phyloP scores from a whole-genome alignment of 805 yeast species.

The Citeromyces matritensis region DNA sequence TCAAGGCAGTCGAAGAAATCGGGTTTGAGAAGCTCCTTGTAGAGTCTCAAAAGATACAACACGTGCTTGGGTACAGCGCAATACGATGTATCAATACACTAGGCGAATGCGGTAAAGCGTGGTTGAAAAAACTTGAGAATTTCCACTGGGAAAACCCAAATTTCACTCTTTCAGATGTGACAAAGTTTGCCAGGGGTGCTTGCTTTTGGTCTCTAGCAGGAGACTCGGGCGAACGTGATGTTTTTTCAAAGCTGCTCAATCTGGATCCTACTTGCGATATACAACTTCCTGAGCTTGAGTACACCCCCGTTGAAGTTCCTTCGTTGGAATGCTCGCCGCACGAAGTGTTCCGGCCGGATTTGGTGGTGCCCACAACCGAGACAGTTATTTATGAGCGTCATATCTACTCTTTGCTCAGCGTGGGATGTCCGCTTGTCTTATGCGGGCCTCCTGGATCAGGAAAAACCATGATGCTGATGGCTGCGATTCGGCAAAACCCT shows the following conservation, averaged over 20 bases:
- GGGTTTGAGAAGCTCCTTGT: constrained; percentile 9
- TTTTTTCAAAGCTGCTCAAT: not conserved
- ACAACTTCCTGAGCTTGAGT: not conserved
- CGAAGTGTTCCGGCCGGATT: constrained; percentile 42
- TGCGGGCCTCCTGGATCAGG: constrained; percentile 99
- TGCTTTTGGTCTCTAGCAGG: not conserved
- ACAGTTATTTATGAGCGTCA: constrained; percentile 54
- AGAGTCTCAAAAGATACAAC: constrained; percentile 17
- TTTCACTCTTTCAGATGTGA: constrained; percentile 3
- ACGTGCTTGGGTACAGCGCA: constrained; percentile 34
- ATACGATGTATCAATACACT: constrained; percentile 22
- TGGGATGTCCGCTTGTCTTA: constrained; percentile 46
- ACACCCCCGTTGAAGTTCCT: not conserved
- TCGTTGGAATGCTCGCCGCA: not conserved
- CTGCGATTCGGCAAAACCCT: constrained; percentile 44
- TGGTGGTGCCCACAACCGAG: constrained; percentile 68
- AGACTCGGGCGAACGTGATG: not conserved
- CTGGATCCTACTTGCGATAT: not conserved
- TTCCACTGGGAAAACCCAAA: constrained; percentile 9
- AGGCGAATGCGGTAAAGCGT: constrained; percentile 20
- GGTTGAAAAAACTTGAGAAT: constrained; percentile 13
- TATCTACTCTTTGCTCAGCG: constrained; percentile 37
- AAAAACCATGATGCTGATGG: constrained; percentile 79
- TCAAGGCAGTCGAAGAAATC: not conserved
- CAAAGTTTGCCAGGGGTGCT: not conserved